Evolutionary conservation across 352 stramenopile genomes (phyloP).

Genomic region (Globisporangium barbulae): DNA sequence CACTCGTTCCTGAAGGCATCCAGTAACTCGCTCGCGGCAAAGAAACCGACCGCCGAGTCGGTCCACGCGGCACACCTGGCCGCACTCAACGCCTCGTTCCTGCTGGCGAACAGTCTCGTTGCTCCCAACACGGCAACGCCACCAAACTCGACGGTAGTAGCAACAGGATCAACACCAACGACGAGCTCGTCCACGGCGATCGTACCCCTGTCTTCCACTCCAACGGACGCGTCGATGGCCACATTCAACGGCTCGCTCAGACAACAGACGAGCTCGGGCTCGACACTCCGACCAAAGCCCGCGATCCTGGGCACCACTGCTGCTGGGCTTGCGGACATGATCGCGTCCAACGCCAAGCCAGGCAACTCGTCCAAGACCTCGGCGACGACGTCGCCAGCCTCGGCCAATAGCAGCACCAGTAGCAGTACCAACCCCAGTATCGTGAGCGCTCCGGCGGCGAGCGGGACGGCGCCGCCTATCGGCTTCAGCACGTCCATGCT

Average conservation of each 20-base stretch:
- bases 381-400: neutral
- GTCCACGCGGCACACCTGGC: constrained; percentile 5
- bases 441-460: neutral
- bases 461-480: neutral
- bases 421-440: neutral
- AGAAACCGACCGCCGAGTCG: neutral
- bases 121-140: neutral
- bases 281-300: neutral
- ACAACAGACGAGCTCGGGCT: neutral
- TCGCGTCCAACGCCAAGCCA: neutral
- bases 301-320: constrained; percentile 6
- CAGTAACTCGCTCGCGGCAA: neutral
- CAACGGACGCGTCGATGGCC: neutral
- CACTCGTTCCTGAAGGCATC: constrained; percentile 15
- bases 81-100: constrained; percentile 11
- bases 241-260: neutral
- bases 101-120: constrained; percentile 10
- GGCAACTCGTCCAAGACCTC: neutral
- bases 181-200: neutral
- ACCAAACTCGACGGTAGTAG: neutral
- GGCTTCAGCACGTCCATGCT: constrained; percentile 13
- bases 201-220: neutral
- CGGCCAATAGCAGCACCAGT: neutral
- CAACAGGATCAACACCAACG: neutral
- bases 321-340: constrained; percentile 2